These are phyloP conservation scores for Lagenidium sp. DNA, from an alignment of 352 stramenopile genomes.

Conservation along the genomic window DNA sequence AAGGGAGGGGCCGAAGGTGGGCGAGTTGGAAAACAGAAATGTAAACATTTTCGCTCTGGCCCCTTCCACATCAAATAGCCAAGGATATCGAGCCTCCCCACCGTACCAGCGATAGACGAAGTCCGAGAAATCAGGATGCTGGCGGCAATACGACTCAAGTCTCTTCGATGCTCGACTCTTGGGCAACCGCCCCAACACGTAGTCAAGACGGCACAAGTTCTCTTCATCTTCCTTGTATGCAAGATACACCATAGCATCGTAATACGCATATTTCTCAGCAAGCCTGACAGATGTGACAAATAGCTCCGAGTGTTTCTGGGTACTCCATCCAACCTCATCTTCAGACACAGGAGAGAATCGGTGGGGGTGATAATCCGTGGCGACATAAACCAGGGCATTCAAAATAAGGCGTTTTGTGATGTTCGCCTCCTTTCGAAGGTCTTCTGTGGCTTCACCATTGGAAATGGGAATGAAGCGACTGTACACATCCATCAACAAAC, in stretches of 20 bases:
- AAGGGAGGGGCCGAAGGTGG: constrained; percentile 42
- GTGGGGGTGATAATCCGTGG: constrained; percentile 23
- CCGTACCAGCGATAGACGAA: constrained; percentile 78
- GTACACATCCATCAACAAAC: constrained; percentile 45
- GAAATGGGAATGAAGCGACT: constrained; percentile 29
- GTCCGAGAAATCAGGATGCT: constrained; percentile 37
- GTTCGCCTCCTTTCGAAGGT: constrained; percentile 48
- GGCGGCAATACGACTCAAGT: constrained; percentile 54
- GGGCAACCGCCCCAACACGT: constrained; percentile 41
- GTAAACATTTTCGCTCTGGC: constrained; percentile 34
- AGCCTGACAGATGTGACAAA: constrained; percentile 49
- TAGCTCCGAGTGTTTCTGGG: constrained; percentile 38
- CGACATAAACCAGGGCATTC: constrained; percentile 66
- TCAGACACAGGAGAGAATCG: constrained; percentile 4
- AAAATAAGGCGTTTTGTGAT: constrained; percentile 50
- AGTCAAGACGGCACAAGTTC: constrained; percentile 59
- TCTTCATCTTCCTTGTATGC: constrained; percentile 47
- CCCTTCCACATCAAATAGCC: constrained; percentile 21
- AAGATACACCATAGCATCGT: constrained; percentile 77
- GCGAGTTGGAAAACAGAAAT: constrained; percentile 54
- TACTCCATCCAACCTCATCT: constrained; percentile 20
- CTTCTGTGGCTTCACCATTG: constrained; percentile 32
- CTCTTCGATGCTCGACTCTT: constrained; percentile 48
- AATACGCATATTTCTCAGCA: constrained; percentile 67
- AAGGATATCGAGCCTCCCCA: constrained; percentile 56